phyloP scores from a whole-genome alignment of 371 early-diverging fungal genomes.

The Mucor mucedo region DNA sequence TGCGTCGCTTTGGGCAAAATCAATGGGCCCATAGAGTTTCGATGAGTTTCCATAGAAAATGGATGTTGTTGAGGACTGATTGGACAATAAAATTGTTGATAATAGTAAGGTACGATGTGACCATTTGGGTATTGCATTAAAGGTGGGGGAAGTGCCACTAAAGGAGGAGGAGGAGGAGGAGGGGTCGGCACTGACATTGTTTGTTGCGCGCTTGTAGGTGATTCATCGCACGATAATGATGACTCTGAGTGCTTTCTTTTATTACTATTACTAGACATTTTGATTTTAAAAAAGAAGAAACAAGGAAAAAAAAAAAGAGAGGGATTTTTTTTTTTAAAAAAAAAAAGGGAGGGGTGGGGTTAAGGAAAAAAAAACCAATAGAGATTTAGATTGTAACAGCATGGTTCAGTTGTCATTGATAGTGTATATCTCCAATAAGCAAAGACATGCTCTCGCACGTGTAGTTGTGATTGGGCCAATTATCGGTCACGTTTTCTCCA shows the following conservation, averaged over 20 bases:
- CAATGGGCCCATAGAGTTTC: slow-evolving; percentile 25
- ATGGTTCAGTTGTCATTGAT: slow-evolving; percentile 11
- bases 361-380: slow-evolving; percentile 13
- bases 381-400: slow-evolving; percentile 14
- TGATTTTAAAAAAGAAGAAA: not conserved
- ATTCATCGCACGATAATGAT: slow-evolving; percentile 1
- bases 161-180: not conserved
- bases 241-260: slow-evolving; percentile 17
- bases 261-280: not conserved
- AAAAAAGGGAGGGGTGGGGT: slow-evolving; percentile 5
- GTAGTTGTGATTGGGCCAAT: slow-evolving; percentile 21
- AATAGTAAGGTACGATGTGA: slow-evolving; percentile 13
- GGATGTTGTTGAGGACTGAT: slow-evolving; percentile 21
- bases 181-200: not conserved
- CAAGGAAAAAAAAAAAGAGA: slow-evolving; percentile 9
- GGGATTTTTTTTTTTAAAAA: not conserved
- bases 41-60: slow-evolving; percentile 24
- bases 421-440: slow-evolving; percentile 14
- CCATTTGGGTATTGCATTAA: slow-evolving; percentile 29
- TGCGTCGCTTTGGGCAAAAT: slow-evolving; percentile 21
- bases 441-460: slow-evolving; percentile 22
- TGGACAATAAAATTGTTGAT: slow-evolving; percentile 12
- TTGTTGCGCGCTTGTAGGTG: not conserved
- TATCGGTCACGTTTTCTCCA: slow-evolving; percentile 21
- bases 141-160: slow-evolving; percentile 24